Evolutionary conservation across 176 grass and related monocot genomes (phyloP).

Genomic region (Urochloa ruziziensis): DNA sequence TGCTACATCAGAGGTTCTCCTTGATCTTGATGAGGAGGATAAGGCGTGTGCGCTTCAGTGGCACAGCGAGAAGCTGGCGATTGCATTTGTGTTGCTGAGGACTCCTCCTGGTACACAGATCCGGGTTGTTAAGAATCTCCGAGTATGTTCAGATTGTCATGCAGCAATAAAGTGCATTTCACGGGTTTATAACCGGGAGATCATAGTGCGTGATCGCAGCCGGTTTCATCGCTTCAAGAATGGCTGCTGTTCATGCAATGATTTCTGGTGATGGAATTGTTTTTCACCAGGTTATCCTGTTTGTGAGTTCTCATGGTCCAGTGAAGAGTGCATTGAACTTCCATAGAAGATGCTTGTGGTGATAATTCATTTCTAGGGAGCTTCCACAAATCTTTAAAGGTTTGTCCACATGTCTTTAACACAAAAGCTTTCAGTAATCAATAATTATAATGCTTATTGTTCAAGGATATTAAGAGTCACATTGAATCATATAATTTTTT

Average conservation of each 20-base stretch:
- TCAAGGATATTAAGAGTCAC: background rate
- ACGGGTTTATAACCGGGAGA: conserved; percentile 52
- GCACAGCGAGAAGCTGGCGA: conserved; percentile 72
- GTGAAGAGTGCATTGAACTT: background rate
- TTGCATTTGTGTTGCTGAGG: conserved; percentile 57
- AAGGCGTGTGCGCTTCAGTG: conserved; percentile 64
- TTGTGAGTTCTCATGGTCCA: background rate
- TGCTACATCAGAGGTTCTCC: conserved; percentile 48
- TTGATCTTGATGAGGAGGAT: conserved; percentile 75
- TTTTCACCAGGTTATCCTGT: conserved; percentile 11
- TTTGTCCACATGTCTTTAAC: background rate
- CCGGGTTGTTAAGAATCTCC: conserved; percentile 69
- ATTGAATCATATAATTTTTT: background rate
- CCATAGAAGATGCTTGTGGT: background rate
- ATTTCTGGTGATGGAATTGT: conserved; percentile 63
- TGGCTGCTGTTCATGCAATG: conserved; percentile 62
- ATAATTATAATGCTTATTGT: conserved; percentile 13
- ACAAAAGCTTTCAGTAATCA: background rate
- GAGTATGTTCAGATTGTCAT: conserved; percentile 61
- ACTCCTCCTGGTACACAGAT: conserved; percentile 48
- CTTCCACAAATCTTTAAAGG: background rate
- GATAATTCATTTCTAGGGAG: background rate
- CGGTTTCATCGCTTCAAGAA: conserved; percentile 68
- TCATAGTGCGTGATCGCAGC: conserved; percentile 61
- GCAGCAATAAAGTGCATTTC: conserved; percentile 61